Evolutionary conservation across 2,329 filamentous ascomycete species (phyloP).

Genomic region (Macrophomina pseudophaseolina): DNA sequence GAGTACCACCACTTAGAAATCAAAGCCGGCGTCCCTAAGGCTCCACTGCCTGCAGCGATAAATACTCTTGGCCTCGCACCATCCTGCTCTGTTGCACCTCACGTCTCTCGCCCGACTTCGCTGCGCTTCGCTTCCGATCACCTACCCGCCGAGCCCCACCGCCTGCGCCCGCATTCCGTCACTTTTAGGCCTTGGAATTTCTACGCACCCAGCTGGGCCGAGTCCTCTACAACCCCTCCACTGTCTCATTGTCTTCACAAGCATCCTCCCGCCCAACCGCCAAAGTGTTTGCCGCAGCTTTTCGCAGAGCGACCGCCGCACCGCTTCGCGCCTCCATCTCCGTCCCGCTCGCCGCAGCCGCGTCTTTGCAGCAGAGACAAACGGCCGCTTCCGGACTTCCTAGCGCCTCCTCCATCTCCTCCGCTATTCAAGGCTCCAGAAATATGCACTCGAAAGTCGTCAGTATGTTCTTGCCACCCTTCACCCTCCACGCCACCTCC

Average conservation of each 20-base stretch:
- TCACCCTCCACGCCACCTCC: slow-evolving; percentile 11
- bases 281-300: slow-evolving; percentile 91
- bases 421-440: slow-evolving; percentile 44
- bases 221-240: not conserved
- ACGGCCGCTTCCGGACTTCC: slow-evolving; percentile 47
- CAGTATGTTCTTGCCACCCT: slow-evolving; percentile 61
- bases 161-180: slow-evolving; percentile 21
- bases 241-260: not conserved
- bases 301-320: slow-evolving; percentile 66
- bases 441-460: slow-evolving; percentile 95
- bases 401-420: slow-evolving; percentile 33
- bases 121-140: slow-evolving; percentile 1
- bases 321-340: slow-evolving; percentile 75
- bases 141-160: slow-evolving; percentile 8
- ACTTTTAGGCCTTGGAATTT: slow-evolving; percentile 19
- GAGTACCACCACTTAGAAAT: slow-evolving; percentile 27
- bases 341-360: slow-evolving; percentile 74
- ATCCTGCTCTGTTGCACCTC: not conserved
- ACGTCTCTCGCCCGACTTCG: slow-evolving; percentile 1
- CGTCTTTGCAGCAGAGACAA: slow-evolving; percentile 67
- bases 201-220: slow-evolving; percentile 9
- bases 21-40: slow-evolving; percentile 4
- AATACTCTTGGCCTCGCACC: slow-evolving; percentile 14
- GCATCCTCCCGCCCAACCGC: slow-evolving; percentile 51
- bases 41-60: slow-evolving; percentile 18